Evolutionary conservation across 1,139 yeast genomes (phyloP), one percentile per base, ranked within the genome.

Genomic region (Yamadazyma buinensis): DNA sequence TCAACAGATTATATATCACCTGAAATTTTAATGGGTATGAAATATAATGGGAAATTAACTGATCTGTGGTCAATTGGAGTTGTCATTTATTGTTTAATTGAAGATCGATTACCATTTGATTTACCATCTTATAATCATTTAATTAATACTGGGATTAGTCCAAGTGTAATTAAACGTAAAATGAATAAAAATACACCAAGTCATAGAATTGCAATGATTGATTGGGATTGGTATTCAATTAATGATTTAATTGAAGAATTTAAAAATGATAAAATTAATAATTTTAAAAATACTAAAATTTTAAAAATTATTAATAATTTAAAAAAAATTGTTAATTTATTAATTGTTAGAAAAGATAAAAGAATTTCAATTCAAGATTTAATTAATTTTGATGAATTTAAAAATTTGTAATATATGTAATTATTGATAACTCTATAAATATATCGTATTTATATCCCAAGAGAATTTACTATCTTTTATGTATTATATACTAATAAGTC

Each of bases 51-150:
- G 3, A 74, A 84, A 36, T 77, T 85, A 43, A 83, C 94, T 28
- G 98, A 92, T 53, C 72, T 92, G 12, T 92, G 98, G 98, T 86
- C 97, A 1, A 60, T 88, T 7, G 98, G 97, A 1, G 97, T 90
- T 4, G 65, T 88, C n/a, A 60, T 88, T 1, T 92, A 88, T 53
- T 77, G 95, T 1, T 60, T 90, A 23, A 59, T 92, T 49, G 98
- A 92, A 49, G 80, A 85, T 34, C 59, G 96, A 36, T 65, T 92
- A 33, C 98, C 98, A 1, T 92, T 92, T 63, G 98, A 92, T 54
- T 72, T 57, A 9, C 67, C 70, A 2, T 68, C 88, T 2, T 44
- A 54, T 13, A 71, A 79, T 11, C 53, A 50, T 15, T 38, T 51
- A 23, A 36, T 48, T 5, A 48, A 55, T 11, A 36, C 58, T 2